Evolutionary conservation across 257 asterid species (phyloP), one percentile per base, ranked within the genome.

Genomic region (Apocynum venetum): DNA sequence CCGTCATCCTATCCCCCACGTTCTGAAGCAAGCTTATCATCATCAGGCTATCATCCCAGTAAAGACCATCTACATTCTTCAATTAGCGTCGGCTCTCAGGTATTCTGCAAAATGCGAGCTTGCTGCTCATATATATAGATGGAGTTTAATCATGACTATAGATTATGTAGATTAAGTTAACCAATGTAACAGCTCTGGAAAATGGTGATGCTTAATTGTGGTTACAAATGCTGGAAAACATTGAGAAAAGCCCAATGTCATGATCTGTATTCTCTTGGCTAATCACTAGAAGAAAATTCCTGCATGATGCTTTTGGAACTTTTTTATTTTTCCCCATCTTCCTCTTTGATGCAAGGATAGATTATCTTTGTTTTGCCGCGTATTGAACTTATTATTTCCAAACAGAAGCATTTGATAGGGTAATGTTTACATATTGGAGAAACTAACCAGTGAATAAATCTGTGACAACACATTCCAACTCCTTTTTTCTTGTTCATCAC

Each of bases 21-120:
- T 76, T 80, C 93, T 78, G 96, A 87, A 71, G 82, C 83, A 47
- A 75, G 71, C 49, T 68, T 85, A 6, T 74, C 83, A 2, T 73
- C 59, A 15, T 64, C 89, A 19, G 68, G 77, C 44, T 86, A 80
- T 64, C 80, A 81, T 80, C 67, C 84, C 31, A 84, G 75, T 76
- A 88, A 72, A 75, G 80, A 69, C 36, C 80, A 84, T 80, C 74
- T 84, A 41, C 80, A 78, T 61, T 60, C 79, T 72, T 81, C 95
- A 14, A 79, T 85, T 77, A 83, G 87, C 73, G 77, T 76, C 84
- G 75, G 79, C 51, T 59, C 77, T 38, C 86, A 87, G 97, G 97
- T 92, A 79, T 71, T 81, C 64, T 71, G 68, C 65, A 65, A 70
- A 9, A 40, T 72, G 25, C 41, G 14, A 74, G 53, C n/a, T 35